phyloP scores from a whole-genome alignment of 352 stramenopile genomes.

The Phytopythium helicoides region DNA sequence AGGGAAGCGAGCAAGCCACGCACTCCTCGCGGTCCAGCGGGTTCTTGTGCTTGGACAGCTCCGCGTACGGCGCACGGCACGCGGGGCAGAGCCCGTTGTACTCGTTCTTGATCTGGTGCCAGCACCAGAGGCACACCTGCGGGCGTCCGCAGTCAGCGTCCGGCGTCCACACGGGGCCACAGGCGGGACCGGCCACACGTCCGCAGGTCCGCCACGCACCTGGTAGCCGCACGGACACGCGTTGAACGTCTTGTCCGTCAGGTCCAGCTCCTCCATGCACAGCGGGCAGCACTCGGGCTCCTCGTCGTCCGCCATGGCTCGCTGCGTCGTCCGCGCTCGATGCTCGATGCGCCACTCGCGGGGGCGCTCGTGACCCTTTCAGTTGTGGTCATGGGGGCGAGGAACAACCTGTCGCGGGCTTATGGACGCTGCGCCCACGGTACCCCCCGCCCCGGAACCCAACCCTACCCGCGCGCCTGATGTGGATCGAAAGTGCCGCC shows the following conservation, averaged over 20 bases:
- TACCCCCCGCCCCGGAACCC: no score
- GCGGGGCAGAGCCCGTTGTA: conserved; percentile 97
- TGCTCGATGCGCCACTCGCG: no score
- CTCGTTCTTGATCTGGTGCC: conserved; percentile 99
- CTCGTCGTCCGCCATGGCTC: conserved; percentile 66
- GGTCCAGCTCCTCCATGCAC: conserved; percentile 98
- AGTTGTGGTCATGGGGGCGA: background rate
- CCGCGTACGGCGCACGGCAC: conserved; percentile 95
- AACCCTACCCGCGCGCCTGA: no score
- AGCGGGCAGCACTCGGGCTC: conserved; percentile 94
- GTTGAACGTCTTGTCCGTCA: conserved; percentile 98
- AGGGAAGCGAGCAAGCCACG: conserved; percentile 13
- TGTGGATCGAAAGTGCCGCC: no score
- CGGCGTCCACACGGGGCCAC: no score
- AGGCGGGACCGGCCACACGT: no score
- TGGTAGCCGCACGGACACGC: conserved; percentile 99
- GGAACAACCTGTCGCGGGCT: background rate
- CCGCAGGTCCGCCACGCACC: conserved; percentile 24
- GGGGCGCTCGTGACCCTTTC: conserved; percentile 30
- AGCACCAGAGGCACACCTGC: conserved; percentile 99
- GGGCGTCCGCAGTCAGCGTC: no score
- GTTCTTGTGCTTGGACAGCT: conserved; percentile 88
- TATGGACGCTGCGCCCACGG: background rate
- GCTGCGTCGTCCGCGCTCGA: background rate
- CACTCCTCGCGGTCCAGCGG: conserved; percentile 95